Evolutionary conservation across 495 filamentous ascomycete species (phyloP).

Genomic region (Daldinia childiae): DNA sequence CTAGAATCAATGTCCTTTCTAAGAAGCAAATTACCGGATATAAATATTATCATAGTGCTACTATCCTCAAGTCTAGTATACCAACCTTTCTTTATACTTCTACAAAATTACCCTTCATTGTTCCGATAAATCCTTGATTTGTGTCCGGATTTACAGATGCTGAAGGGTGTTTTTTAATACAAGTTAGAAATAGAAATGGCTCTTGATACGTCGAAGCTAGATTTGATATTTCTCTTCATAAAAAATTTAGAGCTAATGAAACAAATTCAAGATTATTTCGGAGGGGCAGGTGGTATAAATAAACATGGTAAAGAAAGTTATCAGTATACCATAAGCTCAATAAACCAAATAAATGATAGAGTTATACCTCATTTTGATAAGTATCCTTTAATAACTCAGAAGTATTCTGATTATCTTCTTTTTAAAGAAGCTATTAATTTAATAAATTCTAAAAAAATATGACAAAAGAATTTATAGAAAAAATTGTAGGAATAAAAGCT

Average conservation of each 20-base stretch:
- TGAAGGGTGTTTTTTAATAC: neutral
- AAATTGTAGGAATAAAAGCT: slow-evolving; percentile 1
- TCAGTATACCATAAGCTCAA: no score
- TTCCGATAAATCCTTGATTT: no score
- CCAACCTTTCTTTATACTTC: no score
- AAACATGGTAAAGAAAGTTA: neutral
- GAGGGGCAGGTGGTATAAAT: neutral
- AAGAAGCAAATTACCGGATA: no score
- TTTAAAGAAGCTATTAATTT: neutral
- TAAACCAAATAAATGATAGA: no score
- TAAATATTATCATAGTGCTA: no score
- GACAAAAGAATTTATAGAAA: neutral
- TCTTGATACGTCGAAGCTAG: neutral
- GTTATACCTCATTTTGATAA: neutral
- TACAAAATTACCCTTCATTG: no score
- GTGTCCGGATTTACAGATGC: no score
- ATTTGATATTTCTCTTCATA: no score
- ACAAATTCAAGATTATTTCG: neutral
- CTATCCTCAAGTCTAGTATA: no score
- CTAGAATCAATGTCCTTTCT: no score
- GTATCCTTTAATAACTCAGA: neutral
- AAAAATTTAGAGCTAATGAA: neutral
- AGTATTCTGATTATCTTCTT: neutral
- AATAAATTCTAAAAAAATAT: neutral
- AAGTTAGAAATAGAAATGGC: neutral